Conservation (phyloP, 1,284 basidiomycete species). For the Tylopilus sp. region DNA sequence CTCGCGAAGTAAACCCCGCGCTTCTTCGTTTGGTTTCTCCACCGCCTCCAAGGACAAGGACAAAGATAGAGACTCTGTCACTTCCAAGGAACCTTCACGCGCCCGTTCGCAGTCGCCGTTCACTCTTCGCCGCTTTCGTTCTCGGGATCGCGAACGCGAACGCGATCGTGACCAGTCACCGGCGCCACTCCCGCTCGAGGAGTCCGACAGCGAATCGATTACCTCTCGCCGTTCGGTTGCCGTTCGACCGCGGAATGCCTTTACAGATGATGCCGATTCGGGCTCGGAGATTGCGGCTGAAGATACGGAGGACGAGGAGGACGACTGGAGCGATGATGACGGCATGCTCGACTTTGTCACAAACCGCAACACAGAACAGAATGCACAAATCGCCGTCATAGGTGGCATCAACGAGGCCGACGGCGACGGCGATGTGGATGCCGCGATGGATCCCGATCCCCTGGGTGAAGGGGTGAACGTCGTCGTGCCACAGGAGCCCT, state of each 20-base stretch:
- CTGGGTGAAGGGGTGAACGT: conserved; percentile 89
- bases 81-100: conserved; percentile 37
- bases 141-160: conserved; percentile 50
- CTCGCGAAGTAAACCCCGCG: conserved; percentile 46
- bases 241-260: conserved; percentile 51
- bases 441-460: conserved; percentile 63
- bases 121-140: conserved; percentile 54
- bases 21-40: conserved; percentile 40
- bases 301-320: conserved; percentile 47
- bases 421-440: conserved; percentile 42
- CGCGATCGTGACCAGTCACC: conserved; percentile 72
- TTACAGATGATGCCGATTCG: conserved; percentile 51
- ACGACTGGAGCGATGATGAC: conserved; percentile 52
- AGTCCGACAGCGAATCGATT: conserved; percentile 61
- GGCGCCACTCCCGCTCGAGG: conserved; percentile 62
- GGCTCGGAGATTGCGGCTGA: conserved; percentile 51
- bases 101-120: conserved; percentile 73
- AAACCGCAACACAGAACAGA: conserved; percentile 67
- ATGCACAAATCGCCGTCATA: conserved; percentile 57
- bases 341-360: conserved; percentile 70
- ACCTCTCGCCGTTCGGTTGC: conserved; percentile 33
- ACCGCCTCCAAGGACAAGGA: conserved; percentile 24
- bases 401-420: conserved; percentile 33
- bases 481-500: conserved; percentile 74
- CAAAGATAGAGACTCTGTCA: conserved; percentile 17